Conservation (phyloP, 345 rosid species). For the Reutealis trisperma region DNA sequence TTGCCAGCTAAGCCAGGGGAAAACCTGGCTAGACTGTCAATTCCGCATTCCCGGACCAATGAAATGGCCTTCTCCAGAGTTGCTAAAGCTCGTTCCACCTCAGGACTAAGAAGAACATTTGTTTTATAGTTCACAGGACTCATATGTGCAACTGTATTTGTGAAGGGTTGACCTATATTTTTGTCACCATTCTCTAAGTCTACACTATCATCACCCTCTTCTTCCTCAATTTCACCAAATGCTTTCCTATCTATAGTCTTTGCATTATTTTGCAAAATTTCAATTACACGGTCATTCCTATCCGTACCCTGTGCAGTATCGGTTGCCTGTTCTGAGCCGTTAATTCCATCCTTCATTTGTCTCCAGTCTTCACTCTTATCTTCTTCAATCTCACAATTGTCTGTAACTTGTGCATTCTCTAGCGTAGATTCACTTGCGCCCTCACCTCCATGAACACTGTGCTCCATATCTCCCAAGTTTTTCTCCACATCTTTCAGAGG, state of each 20-base stretch:
- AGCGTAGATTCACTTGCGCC: not conserved
- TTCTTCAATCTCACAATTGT: slow-evolving; percentile 23
- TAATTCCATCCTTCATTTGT: slow-evolving; percentile 14
- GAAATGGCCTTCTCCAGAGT: slow-evolving; percentile 70
- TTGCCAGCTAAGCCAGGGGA: slow-evolving; percentile 31
- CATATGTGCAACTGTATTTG: slow-evolving; percentile 8
- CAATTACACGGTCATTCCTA: slow-evolving; percentile 14
- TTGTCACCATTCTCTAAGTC: slow-evolving; percentile 21
- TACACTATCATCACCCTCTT: slow-evolving; percentile 34
- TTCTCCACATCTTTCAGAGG: slow-evolving; percentile 9
- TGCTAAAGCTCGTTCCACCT: slow-evolving; percentile 72
- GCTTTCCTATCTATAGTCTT: slow-evolving; percentile 29
- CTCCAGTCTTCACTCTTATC: slow-evolving; percentile 9
- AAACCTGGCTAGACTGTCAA: slow-evolving; percentile 25
- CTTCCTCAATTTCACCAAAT: slow-evolving; percentile 67
- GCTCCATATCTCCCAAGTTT: slow-evolving; percentile 14
- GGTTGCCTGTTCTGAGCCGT: no score
- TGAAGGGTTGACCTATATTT: slow-evolving; percentile 13
- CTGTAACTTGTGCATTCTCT: not conserved
- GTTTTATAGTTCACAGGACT: slow-evolving; percentile 34
- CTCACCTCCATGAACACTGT: slow-evolving; percentile 7
- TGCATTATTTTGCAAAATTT: slow-evolving; percentile 17
- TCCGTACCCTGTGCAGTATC: slow-evolving; percentile 1
- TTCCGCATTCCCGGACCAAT: slow-evolving; percentile 47
- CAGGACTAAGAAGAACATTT: slow-evolving; percentile 48